These are phyloP conservation scores for Candolleomyces eurysporus DNA, from an alignment of 768 basidiomycete genomes.

Conservation along the genomic window DNA sequence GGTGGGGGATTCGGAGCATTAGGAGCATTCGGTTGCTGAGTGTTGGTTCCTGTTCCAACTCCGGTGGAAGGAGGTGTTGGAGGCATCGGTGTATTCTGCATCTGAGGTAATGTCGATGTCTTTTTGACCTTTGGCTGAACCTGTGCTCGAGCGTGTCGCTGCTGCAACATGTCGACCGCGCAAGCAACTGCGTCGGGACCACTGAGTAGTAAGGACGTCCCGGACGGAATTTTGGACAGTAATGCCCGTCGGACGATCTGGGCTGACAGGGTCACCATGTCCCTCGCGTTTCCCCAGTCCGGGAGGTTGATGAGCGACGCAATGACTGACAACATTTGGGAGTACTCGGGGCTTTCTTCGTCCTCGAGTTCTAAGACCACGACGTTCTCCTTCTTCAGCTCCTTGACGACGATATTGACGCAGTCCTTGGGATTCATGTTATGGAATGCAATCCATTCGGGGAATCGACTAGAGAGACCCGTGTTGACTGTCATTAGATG, in stretches of 20 bases:
- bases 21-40: background rate
- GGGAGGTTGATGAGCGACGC: conserved; percentile 40
- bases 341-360: conserved; percentile 23
- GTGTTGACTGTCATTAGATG: conserved; percentile 54
- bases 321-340: conserved; percentile 38
- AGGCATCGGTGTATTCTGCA: conserved; percentile 16
- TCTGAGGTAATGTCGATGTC: conserved; percentile 13
- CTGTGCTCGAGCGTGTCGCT: conserved; percentile 14
- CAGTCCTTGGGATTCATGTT: conserved; percentile 52
- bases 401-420: conserved; percentile 44
- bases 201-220: conserved; percentile 3
- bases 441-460: conserved; percentile 53
- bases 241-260: conserved; percentile 44
- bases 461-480: conserved; percentile 67
- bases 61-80: conserved; percentile 12
- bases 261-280: conserved; percentile 54
- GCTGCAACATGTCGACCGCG: conserved; percentile 17
- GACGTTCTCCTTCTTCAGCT: conserved; percentile 46
- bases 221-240: conserved; percentile 7
- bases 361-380: conserved; percentile 34
- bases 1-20: background rate
- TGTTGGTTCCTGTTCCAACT: background rate
- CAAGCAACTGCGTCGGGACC: conserved; percentile 14
- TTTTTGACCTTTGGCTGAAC: conserved; percentile 5
- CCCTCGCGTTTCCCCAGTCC: conserved; percentile 72